Evolutionary conservation across 202 grass and related monocot genomes (phyloP).

Genomic region (Tripidium arundinaceum): DNA sequence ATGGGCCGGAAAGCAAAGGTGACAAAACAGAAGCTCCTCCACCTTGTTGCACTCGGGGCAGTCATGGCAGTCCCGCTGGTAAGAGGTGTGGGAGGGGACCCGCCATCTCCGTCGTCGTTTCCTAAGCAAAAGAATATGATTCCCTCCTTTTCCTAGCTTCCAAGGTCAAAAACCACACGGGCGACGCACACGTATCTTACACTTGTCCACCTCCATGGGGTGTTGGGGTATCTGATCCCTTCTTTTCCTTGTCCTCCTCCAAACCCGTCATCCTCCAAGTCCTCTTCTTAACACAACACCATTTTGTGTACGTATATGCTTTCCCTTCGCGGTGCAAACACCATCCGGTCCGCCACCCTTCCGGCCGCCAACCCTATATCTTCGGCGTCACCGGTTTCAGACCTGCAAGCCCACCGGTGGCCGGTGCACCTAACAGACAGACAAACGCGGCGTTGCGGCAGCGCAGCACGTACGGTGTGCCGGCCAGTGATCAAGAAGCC

Average conservation of each 20-base stretch:
- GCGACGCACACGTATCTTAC: conserved; percentile 10
- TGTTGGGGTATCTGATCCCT: conserved; percentile 30
- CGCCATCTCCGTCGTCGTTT: not conserved
- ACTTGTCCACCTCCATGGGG: conserved; percentile 22
- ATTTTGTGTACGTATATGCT: conserved; percentile 31
- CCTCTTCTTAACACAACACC: not conserved
- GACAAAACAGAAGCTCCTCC: conserved; percentile 11
- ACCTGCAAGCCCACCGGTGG: not conserved
- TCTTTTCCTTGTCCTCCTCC: conserved; percentile 7
- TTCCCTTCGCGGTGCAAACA: conserved; percentile 13
- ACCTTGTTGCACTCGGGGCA: not conserved
- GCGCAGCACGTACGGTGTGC: not conserved
- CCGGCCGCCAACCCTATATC: not conserved
- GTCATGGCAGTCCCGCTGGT: not conserved
- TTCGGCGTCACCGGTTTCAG: not conserved
- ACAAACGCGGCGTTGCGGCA: not conserved
- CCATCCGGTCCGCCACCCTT: not conserved
- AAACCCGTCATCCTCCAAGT: not conserved
- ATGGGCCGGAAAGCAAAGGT: not conserved
- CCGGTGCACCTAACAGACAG: not conserved
- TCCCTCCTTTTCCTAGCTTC: conserved; percentile 25
- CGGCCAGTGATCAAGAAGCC: not conserved
- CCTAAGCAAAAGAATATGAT: not conserved
- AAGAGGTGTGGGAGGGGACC: not conserved
- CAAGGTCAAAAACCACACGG: conserved; percentile 29